phyloP scores from a whole-genome alignment of 163 green algal species.

The Scenedesmus sp. region DNA sequence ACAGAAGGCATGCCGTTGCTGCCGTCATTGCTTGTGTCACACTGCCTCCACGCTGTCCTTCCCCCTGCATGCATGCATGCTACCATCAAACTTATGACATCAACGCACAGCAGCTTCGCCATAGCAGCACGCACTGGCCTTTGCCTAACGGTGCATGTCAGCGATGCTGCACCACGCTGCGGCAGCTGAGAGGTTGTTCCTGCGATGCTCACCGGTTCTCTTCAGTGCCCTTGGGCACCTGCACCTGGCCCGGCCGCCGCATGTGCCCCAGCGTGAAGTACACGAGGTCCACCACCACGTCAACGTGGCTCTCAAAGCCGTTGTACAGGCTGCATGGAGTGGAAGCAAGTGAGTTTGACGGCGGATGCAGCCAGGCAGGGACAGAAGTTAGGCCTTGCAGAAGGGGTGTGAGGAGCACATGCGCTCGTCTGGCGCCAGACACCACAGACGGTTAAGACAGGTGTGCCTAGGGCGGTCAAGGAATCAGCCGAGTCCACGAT shows the following conservation, averaged over 20 bases:
- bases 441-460: not conserved
- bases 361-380: not conserved
- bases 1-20: too few relatives aligned
- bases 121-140: too few relatives aligned
- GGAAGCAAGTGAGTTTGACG: not conserved
- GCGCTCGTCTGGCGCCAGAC: not conserved
- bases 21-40: too few relatives aligned
- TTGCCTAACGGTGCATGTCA: too few relatives aligned
- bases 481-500: too few relatives aligned
- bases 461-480: not conserved
- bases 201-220: slow-evolving; percentile 55
- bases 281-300: slow-evolving; percentile 72
- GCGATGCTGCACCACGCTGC: too few relatives aligned
- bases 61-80: too few relatives aligned
- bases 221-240: slow-evolving; percentile 67
- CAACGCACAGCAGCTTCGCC: too few relatives aligned
- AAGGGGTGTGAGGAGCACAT: not conserved
- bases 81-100: too few relatives aligned
- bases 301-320: slow-evolving; percentile 58
- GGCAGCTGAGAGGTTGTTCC: not conserved
- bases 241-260: slow-evolving; percentile 52
- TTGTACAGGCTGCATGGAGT: slow-evolving; percentile 43
- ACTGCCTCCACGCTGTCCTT: too few relatives aligned
- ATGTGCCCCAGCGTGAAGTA: slow-evolving; percentile 76
- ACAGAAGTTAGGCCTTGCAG: not conserved